A percentile compares a stretch with the other conserved stretches of the same genome.
Evolutionary conservation across 2,329 filamentous ascomycete genomes (phyloP).

Genomic region (Microdochium trichocladiopsis): DNA sequence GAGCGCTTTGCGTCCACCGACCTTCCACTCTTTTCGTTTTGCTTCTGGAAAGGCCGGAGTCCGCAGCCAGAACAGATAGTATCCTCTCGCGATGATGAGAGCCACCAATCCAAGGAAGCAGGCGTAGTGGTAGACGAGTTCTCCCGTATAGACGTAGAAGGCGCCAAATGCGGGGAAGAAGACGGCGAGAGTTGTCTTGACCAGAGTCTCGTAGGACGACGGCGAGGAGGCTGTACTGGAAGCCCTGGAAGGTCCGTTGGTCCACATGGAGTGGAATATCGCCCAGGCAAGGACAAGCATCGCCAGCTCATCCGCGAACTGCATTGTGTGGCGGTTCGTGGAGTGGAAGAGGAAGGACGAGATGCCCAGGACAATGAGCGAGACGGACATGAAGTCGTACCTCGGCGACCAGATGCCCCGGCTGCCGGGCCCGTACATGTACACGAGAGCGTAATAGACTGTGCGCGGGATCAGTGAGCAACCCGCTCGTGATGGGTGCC

Average conservation of each 20-base stretch:
- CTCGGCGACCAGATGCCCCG: slow-evolving; percentile 20
- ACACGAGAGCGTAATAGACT: slow-evolving; percentile 34
- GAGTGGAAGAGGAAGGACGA: slow-evolving; percentile 37
- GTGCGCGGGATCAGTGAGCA: background rate
- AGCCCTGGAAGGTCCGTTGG: background rate
- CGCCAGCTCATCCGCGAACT: slow-evolving; percentile 49
- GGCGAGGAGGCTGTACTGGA: slow-evolving; percentile 36
- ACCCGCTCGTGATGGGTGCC: background rate
- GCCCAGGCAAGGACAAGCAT: slow-evolving; percentile 48
- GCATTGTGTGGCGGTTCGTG: slow-evolving; percentile 30
- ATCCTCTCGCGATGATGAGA: slow-evolving; percentile 22
- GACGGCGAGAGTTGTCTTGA: slow-evolving; percentile 29
- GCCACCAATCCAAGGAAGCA: slow-evolving; percentile 25
- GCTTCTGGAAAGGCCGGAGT: slow-evolving; percentile 17
- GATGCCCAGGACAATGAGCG: slow-evolving; percentile 32
- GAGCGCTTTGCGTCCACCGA: slow-evolving; percentile 18
- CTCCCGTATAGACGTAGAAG: slow-evolving; percentile 32
- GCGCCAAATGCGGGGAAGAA: slow-evolving; percentile 31
- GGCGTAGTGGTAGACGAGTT: slow-evolving; percentile 34
- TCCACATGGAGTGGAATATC: slow-evolving; percentile 24
- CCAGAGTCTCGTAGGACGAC: slow-evolving; percentile 17
- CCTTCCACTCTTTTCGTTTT: slow-evolving; percentile 16
- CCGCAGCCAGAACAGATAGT: slow-evolving; percentile 25
- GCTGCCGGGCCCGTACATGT: slow-evolving; percentile 24
- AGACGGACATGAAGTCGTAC: slow-evolving; percentile 31